Conservation (phyloP, 2,329 filamentous ascomycete species). For the Fusarium nisikadoi region DNA sequence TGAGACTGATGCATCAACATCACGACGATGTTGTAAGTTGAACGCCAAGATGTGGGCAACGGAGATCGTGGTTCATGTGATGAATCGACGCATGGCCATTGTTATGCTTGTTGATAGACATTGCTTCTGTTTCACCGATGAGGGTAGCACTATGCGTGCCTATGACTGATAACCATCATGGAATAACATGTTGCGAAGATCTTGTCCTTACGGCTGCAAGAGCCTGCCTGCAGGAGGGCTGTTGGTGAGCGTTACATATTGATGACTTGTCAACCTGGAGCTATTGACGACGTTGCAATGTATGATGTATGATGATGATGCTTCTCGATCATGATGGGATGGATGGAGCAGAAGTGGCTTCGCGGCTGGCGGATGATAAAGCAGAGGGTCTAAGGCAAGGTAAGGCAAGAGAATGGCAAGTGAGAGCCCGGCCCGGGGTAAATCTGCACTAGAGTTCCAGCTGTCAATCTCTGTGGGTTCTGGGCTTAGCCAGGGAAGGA, state of each 20-base stretch:
- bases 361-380: conserved; percentile 10
- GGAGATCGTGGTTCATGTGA: conserved; percentile 24
- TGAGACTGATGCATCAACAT: conserved; percentile 20
- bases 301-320: conserved; percentile 22
- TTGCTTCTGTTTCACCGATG: background rate
- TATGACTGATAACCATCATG: background rate
- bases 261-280: background rate
- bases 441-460: conserved; percentile 20
- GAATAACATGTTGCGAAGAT: background rate
- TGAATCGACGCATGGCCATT: background rate
- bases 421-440: conserved; percentile 5
- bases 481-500: conserved; percentile 38
- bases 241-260: background rate
- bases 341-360: conserved; percentile 19
- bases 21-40: conserved; percentile 22
- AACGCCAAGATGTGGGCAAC: conserved; percentile 20
- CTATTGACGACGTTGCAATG: background rate
- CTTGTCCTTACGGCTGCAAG: background rate
- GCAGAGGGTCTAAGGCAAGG: background rate
- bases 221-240: background rate
- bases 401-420: background rate
- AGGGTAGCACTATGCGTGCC: background rate
- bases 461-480: conserved; percentile 33
- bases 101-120: background rate
- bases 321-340: conserved; percentile 1